Percentiles rank a stretch among this genome's conserved stretches.
Evolutionary conservation across 192 early-diverging fungal species (phyloP).

Genomic region (Linnemannia exigua): DNA sequence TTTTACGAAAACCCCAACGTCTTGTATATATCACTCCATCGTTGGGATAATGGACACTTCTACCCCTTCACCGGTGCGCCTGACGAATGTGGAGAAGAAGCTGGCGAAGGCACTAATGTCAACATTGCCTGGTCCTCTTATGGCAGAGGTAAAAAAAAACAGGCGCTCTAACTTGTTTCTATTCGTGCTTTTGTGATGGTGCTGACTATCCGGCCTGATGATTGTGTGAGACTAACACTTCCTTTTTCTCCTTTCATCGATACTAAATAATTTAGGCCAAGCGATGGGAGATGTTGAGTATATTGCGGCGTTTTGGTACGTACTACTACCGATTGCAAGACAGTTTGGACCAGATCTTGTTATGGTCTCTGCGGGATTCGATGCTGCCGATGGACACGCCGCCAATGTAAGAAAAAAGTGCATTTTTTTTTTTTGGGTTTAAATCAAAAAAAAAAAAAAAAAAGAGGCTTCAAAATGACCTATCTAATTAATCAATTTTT

Average conservation of each 20-base stretch:
- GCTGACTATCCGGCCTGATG: too few relatives aligned
- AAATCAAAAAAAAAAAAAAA: too few relatives aligned
- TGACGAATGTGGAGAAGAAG: constrained; percentile 67
- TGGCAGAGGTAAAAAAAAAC: constrained; percentile 66
- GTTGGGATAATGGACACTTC: constrained; percentile 79
- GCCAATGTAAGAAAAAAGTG: constrained; percentile 58
- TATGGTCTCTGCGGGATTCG: constrained; percentile 82
- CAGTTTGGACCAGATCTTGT: constrained; percentile 85
- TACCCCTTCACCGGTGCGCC: constrained; percentile 75
- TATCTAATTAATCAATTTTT: background rate
- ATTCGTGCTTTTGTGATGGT: background rate
- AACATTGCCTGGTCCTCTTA: constrained; percentile 63
- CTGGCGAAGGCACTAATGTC: constrained; percentile 68
- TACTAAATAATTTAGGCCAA: too few relatives aligned
- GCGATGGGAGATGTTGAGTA: constrained; percentile 83
- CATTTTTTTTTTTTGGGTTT: too few relatives aligned
- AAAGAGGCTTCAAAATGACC: background rate
- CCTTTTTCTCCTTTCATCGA: too few relatives aligned
- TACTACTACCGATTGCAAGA: constrained; percentile 77
- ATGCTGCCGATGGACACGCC: constrained; percentile 78
- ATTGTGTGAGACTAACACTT: too few relatives aligned
- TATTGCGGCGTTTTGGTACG: constrained; percentile 73
- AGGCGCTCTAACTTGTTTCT: too few relatives aligned
- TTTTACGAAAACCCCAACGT: constrained; percentile 82
- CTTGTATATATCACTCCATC: constrained; percentile 81